phyloP scores from a whole-genome alignment of 192 early-diverging fungal species.

The Powellomyces hirtus region DNA sequence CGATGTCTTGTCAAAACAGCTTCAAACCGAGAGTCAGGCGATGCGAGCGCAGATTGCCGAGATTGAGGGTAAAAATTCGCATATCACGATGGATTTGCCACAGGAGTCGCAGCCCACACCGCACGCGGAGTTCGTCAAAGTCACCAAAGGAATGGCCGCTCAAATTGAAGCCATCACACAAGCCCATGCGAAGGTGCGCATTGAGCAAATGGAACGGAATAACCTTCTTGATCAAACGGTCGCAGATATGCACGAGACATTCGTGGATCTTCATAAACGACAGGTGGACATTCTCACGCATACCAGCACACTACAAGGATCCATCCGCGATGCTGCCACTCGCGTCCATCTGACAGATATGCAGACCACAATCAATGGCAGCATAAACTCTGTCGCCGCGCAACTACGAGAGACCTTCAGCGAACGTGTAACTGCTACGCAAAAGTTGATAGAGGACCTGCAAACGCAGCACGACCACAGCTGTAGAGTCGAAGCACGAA shows the following conservation, averaged over 20 bases:
- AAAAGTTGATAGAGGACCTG: neutral
- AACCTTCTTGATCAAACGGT: neutral
- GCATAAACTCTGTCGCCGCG: neutral
- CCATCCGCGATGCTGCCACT: neutral
- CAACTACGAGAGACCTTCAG: neutral
- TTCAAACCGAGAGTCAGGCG: neutral
- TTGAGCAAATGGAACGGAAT: neutral
- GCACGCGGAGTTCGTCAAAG: neutral
- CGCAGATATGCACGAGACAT: neutral
- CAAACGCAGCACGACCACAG: neutral
- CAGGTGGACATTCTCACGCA: neutral
- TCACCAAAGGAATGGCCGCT: neutral
- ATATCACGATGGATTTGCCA: neutral
- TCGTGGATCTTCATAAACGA: neutral
- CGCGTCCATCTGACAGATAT: neutral
- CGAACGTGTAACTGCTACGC: neutral
- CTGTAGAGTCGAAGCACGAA: neutral
- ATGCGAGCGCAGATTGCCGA: neutral
- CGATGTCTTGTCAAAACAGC: conserved; percentile 21
- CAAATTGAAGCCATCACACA: neutral
- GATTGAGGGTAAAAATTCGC: no score
- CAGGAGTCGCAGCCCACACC: neutral
- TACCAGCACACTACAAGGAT: neutral
- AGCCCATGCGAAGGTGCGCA: neutral
- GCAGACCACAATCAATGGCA: neutral